These are phyloP conservation scores for Gentiana dahurica DNA, from an alignment of 257 asterid genomes.

Conservation along the genomic window DNA sequence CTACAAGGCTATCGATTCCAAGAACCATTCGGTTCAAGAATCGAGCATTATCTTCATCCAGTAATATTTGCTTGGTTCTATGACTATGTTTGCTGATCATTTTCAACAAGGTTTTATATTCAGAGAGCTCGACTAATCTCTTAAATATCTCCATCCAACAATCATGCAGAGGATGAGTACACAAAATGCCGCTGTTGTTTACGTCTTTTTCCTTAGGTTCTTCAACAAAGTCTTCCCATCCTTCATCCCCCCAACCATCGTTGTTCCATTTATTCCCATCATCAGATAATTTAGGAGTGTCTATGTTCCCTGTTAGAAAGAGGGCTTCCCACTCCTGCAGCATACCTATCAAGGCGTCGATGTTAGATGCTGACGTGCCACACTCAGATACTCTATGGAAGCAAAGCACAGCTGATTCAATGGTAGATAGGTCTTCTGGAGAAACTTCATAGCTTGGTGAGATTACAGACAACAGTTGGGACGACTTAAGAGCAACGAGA, in stretches of 20 bases:
- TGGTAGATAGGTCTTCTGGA: constrained; percentile 53
- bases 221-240: constrained; percentile 96
- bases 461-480: constrained; percentile 61
- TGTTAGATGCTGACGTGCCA: constrained; percentile 37
- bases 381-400: constrained; percentile 49
- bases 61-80: constrained; percentile 26
- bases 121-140: constrained; percentile 36
- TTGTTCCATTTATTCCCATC: constrained; percentile 51
- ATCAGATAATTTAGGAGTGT: constrained; percentile 34
- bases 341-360: constrained; percentile 44
- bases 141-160: constrained; percentile 59
- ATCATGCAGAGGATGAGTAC: constrained; percentile 61
- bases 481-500: constrained; percentile 79
- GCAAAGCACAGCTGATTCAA: constrained; percentile 75
- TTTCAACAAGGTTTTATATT: constrained; percentile 31
- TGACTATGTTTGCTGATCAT: constrained; percentile 44
- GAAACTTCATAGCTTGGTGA: constrained; percentile 51
- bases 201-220: constrained; percentile 47
- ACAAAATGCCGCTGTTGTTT: constrained; percentile 16
- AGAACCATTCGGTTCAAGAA: constrained; percentile 29
- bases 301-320: constrained; percentile 27
- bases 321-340: constrained; percentile 84
- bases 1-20: constrained; percentile 49
- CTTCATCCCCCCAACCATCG: constrained; percentile 99
- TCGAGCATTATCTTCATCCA: constrained; percentile 49